phyloP scores from a whole-genome alignment of 2,329 filamentous ascomycete species.

The Talaromyces sp. region DNA sequence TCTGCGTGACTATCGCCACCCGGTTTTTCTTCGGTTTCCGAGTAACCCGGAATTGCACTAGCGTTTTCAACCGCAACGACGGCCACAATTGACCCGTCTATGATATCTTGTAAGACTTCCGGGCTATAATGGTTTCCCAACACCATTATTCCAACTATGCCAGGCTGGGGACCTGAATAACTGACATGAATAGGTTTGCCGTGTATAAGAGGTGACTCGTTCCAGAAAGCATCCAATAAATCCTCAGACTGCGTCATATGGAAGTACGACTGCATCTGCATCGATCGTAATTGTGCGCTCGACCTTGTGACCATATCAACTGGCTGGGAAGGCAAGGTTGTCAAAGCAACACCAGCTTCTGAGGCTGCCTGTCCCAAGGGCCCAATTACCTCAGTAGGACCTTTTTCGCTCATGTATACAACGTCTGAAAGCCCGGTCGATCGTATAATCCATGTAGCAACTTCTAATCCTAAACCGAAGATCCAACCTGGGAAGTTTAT shows the following conservation, averaged over 20 bases:
- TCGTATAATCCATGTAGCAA: constrained; percentile 49
- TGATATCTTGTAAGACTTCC: constrained; percentile 49
- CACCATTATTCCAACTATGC: constrained; percentile 53
- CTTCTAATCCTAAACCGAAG: constrained; percentile 52
- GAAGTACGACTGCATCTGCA: constrained; percentile 64
- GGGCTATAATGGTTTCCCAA: constrained; percentile 52
- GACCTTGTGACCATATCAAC: constrained; percentile 48
- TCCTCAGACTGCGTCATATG: constrained; percentile 43
- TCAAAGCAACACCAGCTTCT: constrained; percentile 39
- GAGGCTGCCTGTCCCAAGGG: constrained; percentile 43
- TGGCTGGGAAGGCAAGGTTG: constrained; percentile 48
- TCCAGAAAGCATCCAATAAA: constrained; percentile 44
- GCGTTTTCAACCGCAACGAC: constrained; percentile 51
- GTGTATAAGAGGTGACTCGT: constrained; percentile 45
- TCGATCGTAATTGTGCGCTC: constrained; percentile 53
- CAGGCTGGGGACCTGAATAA: constrained; percentile 47
- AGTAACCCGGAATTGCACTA: constrained; percentile 29
- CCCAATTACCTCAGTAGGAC: constrained; percentile 44
- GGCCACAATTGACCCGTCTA: constrained; percentile 56
- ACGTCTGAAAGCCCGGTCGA: constrained; percentile 52
- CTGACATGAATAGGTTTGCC: constrained; percentile 50
- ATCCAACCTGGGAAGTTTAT: constrained; percentile 60
- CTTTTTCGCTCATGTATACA: constrained; percentile 54
- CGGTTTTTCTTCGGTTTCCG: background rate
- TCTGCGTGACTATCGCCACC: constrained; percentile 18